A percentile compares a stretch with the other conserved stretches of the same genome.
Conservation (phyloP, 805 yeast genomes). For the Wickerhamomyces tratensis region DNA sequence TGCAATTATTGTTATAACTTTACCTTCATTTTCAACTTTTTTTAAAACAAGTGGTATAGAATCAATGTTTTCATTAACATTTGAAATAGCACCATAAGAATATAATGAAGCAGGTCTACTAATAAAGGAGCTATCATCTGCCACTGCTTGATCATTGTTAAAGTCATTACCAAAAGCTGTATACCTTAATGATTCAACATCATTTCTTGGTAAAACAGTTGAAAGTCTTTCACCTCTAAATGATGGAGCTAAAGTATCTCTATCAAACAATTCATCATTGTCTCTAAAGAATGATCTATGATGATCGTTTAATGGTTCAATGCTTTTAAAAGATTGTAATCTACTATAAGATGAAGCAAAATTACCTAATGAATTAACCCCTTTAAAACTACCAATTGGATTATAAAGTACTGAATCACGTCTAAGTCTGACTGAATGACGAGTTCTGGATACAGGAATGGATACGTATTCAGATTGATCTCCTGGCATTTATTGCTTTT, state of each 20-base stretch:
- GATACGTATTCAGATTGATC: constrained; percentile 3
- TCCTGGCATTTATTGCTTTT: neutral
- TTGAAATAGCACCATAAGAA: constrained; percentile 23
- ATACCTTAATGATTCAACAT: constrained; percentile 18
- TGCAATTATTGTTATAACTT: constrained; percentile 57
- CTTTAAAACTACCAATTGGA: constrained; percentile 50
- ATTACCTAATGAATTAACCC: constrained; percentile 60
- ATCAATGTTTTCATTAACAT: constrained; percentile 30
- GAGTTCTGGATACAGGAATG: constrained; percentile 12
- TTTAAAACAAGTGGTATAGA: constrained; percentile 45
- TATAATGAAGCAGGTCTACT: constrained; percentile 19
- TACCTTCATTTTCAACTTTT: constrained; percentile 67
- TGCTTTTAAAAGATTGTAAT: constrained; percentile 64
- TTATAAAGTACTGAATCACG: constrained; percentile 30
- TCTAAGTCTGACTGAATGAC: constrained; percentile 17
- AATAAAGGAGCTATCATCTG: constrained; percentile 32
- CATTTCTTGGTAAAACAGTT: constrained; percentile 33
- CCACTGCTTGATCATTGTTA: constrained; percentile 22
- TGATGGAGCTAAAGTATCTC: constrained; percentile 58
- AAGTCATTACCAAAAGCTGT: constrained; percentile 11
- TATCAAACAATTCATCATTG: constrained; percentile 61
- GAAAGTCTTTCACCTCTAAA: constrained; percentile 56
- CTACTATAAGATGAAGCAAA: constrained; percentile 75
- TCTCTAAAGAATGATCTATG: constrained; percentile 55
- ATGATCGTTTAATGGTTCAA: constrained; percentile 29